phyloP scores from a whole-genome alignment of 129 eudicot genomes.

The Daucus carota region DNA sequence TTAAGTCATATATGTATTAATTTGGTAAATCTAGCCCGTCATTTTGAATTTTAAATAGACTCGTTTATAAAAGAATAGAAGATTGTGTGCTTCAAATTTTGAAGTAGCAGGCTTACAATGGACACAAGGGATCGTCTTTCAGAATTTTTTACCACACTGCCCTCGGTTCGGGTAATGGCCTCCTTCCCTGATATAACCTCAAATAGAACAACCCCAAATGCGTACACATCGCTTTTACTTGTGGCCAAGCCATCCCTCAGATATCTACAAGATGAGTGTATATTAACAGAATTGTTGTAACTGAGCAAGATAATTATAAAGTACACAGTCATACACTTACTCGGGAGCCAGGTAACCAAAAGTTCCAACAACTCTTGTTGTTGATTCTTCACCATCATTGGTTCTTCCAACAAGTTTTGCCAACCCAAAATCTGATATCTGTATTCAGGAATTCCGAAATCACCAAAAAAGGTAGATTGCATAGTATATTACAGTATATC shows the following conservation, averaged over 20 bases:
- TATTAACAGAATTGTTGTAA: not conserved
- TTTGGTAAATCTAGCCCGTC: not conserved
- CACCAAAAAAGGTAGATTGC: not conserved
- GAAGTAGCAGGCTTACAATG: conserved; percentile 48
- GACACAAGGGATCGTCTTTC: conserved; percentile 81
- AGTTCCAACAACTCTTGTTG: conserved; percentile 92
- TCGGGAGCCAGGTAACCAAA: conserved; percentile 97
- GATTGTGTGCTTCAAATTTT: not conserved
- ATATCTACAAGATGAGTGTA: conserved; percentile 39
- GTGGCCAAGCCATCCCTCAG: conserved; percentile 81
- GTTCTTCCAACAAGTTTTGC: conserved; percentile 82
- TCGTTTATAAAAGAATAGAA: not conserved
- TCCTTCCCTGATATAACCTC: conserved; percentile 88
- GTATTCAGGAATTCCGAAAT: conserved; percentile 1
- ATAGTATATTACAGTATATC: not conserved
- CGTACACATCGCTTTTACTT: conserved; percentile 80
- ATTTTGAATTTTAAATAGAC: not conserved
- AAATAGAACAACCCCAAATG: conserved; percentile 89
- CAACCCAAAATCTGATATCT: conserved; percentile 96
- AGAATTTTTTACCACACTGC: conserved; percentile 36
- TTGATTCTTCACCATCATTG: conserved; percentile 70
- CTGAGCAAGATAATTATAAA: not conserved
- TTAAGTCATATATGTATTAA: not conserved
- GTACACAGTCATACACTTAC: conserved; percentile 39
- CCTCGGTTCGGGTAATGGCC: conserved; percentile 73